A percentile compares a stretch with the other conserved stretches of the same genome.
Evolutionary conservation across 768 basidiomycete genomes (phyloP).

Genomic region (Clitopilus hobsonii): DNA sequence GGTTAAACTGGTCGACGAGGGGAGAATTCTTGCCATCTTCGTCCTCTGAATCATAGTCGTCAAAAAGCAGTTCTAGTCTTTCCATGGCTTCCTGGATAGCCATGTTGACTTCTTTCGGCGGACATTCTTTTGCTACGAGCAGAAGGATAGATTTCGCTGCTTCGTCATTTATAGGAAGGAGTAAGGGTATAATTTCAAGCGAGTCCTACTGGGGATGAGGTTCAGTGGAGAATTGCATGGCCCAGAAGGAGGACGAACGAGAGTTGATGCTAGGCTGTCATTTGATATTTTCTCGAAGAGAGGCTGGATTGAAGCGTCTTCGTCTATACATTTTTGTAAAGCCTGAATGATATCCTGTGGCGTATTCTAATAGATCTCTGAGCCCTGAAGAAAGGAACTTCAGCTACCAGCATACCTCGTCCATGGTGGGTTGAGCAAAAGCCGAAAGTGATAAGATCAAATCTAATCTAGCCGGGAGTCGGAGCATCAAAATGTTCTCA

Average conservation of each 20-base stretch:
- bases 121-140: constrained; percentile 34
- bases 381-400: too few species aligned
- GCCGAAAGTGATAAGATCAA: too few species aligned
- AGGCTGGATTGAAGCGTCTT: constrained; percentile 22
- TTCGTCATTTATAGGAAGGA: constrained; percentile 32
- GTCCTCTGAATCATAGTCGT: constrained; percentile 15
- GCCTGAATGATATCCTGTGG: too few species aligned
- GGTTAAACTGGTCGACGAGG: constrained; percentile 26
- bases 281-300: constrained; percentile 20
- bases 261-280: constrained; percentile 16
- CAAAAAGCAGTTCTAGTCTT: constrained; percentile 21
- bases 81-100: constrained; percentile 42
- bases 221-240: not conserved
- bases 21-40: constrained; percentile 16
- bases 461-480: too few species aligned
- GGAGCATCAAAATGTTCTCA: too few species aligned
- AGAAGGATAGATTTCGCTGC: constrained; percentile 33
- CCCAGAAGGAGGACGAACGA: constrained; percentile 11
- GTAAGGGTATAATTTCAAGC: constrained; percentile 33
- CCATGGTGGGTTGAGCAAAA: too few species aligned
- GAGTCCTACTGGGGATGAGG: constrained; percentile 36
- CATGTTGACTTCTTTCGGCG: constrained; percentile 43
- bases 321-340: not conserved
- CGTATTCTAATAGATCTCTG: too few species aligned
- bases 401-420: too few species aligned